Conservation (phyloP, 1,284 basidiomycete species). For the Schizopora paradoxa region DNA sequence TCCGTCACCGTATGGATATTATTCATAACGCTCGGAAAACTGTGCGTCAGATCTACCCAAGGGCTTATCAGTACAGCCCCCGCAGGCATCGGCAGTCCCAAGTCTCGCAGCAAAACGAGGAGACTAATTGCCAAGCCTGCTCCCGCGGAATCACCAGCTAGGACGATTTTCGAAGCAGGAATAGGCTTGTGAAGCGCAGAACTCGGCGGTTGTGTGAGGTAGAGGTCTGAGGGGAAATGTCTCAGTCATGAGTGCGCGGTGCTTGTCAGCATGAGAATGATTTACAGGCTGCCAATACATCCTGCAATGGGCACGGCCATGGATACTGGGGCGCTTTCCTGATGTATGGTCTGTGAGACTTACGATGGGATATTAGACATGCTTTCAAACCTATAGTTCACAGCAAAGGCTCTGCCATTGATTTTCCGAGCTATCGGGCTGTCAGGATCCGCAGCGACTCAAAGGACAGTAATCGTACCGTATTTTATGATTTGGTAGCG, state of each 20-base stretch:
- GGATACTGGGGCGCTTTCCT: constrained; percentile 82
- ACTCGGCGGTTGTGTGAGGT: constrained; percentile 72
- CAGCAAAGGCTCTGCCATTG: constrained; percentile 61
- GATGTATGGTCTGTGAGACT: constrained; percentile 23
- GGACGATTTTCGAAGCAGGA: constrained; percentile 66
- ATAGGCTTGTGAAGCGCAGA: constrained; percentile 65
- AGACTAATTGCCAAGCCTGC: constrained; percentile 66
- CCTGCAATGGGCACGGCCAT: constrained; percentile 82
- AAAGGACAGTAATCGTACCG: constrained; percentile 30
- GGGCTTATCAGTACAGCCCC: constrained; percentile 76
- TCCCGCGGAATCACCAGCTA: constrained; percentile 85
- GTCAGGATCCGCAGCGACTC: not conserved
- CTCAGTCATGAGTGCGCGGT: not conserved
- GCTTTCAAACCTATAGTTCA: constrained; percentile 45
- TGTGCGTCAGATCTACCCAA: constrained; percentile 83
- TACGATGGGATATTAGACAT: constrained; percentile 24
- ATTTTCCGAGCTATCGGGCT: constrained; percentile 56
- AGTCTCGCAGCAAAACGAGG: constrained; percentile 73
- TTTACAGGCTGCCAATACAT: constrained; percentile 69
- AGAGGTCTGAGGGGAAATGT: constrained; percentile 50
- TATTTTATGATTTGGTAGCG: constrained; percentile 62
- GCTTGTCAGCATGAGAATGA: not conserved
- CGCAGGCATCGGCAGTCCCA: constrained; percentile 67
- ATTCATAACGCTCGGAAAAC: constrained; percentile 73
- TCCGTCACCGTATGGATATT: constrained; percentile 67